Evolutionary conservation across 2,329 filamentous ascomycete genomes (phyloP).

Genomic region (Ascochyta rabiei): DNA sequence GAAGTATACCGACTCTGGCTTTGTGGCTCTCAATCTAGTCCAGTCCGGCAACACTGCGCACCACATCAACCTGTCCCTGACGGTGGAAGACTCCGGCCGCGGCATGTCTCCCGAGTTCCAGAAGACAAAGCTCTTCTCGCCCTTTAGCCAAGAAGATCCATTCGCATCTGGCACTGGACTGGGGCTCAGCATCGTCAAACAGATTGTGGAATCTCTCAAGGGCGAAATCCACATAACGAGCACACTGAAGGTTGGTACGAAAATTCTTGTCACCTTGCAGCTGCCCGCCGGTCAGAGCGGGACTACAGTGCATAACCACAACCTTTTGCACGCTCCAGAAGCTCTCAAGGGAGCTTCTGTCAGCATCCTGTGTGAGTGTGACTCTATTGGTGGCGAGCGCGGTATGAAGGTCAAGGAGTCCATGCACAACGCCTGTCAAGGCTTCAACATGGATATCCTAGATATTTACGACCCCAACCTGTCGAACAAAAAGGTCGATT

Average conservation of each 20-base stretch:
- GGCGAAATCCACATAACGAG: constrained; percentile 43
- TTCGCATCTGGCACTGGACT: constrained; percentile 43
- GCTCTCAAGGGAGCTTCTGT: constrained; percentile 27
- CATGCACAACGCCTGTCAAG: constrained; percentile 32
- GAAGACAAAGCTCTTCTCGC: constrained; percentile 37
- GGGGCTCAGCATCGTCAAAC: constrained; percentile 45
- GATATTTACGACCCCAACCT: constrained; percentile 19
- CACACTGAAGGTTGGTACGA: constrained; percentile 34
- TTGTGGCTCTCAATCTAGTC: constrained; percentile 34
- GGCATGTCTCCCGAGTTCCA: constrained; percentile 47
- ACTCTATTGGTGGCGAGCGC: constrained; percentile 28
- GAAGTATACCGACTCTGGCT: constrained; percentile 45
- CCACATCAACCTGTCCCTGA: constrained; percentile 41
- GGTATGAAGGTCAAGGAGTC: constrained; percentile 34
- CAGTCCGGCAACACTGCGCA: constrained; percentile 21
- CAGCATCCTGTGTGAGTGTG: constrained; percentile 30
- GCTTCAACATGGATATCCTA: constrained; percentile 30
- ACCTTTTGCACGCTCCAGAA: constrained; percentile 21
- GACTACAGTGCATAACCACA: constrained; percentile 19
- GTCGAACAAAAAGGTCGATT: constrained; percentile 24
- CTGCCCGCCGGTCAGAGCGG: constrained; percentile 25
- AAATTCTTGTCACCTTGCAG: constrained; percentile 31
- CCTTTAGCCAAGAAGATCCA: constrained; percentile 46
- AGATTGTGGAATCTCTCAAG: constrained; percentile 41
- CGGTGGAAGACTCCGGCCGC: constrained; percentile 43